Evolutionary conservation across 441 rosid species (phyloP).

Genomic region (Erodium texanum): DNA sequence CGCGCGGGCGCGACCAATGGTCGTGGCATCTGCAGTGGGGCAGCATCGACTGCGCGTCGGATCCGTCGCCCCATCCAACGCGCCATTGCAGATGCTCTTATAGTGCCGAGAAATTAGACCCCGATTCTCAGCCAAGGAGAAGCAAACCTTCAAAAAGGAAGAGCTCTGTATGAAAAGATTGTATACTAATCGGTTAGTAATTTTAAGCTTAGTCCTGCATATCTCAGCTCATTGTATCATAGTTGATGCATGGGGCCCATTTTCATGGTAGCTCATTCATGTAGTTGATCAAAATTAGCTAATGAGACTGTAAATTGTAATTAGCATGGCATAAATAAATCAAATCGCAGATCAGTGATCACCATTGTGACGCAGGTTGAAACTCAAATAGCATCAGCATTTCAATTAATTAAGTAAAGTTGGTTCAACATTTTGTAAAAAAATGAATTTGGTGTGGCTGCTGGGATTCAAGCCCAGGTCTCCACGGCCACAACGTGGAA

Average conservation of each 20-base stretch:
- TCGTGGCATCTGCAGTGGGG: no score
- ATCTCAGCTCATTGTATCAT: background rate
- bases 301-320: no score
- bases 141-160: background rate
- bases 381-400: no score
- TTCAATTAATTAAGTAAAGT: no score
- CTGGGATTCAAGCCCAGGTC: constrained; percentile 67
- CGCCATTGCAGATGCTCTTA: background rate
- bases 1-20: no score
- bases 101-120: background rate
- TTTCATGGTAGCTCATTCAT: background rate
- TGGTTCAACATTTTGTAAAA: no score
- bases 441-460: no score
- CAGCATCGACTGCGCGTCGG: no score
- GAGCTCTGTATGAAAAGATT: background rate
- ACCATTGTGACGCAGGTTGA: no score
- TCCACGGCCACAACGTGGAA: constrained; percentile 64
- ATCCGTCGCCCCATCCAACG: no score
- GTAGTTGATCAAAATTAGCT: background rate
- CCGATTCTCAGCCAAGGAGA: background rate
- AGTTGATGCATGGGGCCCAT: background rate
- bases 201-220: background rate
- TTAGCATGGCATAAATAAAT: no score
- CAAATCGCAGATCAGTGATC: no score
- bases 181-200: background rate